Evolutionary conservation across 371 early-diverging fungal species (phyloP).

Genomic region (Fennellomyces sp.): DNA sequence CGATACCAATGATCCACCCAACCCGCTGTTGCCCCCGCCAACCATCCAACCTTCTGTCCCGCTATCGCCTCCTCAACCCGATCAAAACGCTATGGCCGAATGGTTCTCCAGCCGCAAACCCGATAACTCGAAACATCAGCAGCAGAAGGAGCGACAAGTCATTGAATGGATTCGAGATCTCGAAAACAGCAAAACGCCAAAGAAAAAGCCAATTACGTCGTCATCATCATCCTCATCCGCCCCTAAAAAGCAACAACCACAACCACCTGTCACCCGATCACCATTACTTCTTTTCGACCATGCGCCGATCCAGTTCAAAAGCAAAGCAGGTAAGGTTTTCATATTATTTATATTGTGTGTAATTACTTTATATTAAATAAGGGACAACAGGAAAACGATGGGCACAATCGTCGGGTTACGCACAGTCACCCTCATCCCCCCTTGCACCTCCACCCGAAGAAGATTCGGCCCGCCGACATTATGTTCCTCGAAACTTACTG

Average conservation of each 20-base stretch:
- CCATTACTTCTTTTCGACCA: slow-evolving; percentile 3
- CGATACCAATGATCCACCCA: neutral
- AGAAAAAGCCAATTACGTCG: neutral
- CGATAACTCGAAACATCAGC: slow-evolving; percentile 5
- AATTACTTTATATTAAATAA: neutral
- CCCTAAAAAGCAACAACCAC: slow-evolving; percentile 5
- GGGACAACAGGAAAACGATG: slow-evolving; percentile 25
- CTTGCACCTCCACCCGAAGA: slow-evolving; percentile 32
- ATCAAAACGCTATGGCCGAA: slow-evolving; percentile 34
- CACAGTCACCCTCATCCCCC: slow-evolving; percentile 14
- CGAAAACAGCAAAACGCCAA: slow-evolving; percentile 10
- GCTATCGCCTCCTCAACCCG: slow-evolving; percentile 24
- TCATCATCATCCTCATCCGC: neutral
- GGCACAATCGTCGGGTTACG: slow-evolving; percentile 17
- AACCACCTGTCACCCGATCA: slow-evolving; percentile 1
- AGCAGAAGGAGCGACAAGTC: slow-evolving; percentile 27
- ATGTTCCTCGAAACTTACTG: slow-evolving; percentile 31
- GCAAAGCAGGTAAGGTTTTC: slow-evolving; percentile 30
- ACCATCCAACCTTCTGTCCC: neutral
- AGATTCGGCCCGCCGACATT: slow-evolving; percentile 23
- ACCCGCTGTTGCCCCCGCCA: neutral
- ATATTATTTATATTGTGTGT: neutral
- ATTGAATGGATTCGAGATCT: slow-evolving; percentile 46
- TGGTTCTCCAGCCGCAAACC: slow-evolving; percentile 35
- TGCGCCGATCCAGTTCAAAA: slow-evolving; percentile 32